Conservation (phyloP, 768 basidiomycete genomes). For the Mycena latifolia region DNA sequence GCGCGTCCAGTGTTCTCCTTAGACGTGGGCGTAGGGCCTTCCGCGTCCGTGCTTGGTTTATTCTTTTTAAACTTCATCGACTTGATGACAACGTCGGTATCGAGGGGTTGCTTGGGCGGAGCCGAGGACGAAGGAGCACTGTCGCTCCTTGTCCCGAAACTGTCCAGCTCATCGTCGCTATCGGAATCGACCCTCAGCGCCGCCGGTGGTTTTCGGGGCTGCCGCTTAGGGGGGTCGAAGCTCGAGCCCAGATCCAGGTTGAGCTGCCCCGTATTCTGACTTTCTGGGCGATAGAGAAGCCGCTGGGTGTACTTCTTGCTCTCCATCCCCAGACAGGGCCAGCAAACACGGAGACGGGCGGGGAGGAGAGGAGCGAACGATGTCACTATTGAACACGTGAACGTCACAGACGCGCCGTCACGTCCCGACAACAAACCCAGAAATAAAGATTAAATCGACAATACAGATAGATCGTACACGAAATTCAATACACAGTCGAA, state of each 20-base stretch:
- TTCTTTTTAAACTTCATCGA: slow-evolving; percentile 21
- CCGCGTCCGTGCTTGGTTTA: slow-evolving; percentile 1
- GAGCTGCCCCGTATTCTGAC: slow-evolving; percentile 6
- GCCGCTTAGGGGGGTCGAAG: background rate
- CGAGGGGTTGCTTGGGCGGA: background rate
- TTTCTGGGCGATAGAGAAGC: background rate
- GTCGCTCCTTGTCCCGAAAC: background rate
- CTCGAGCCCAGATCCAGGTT: slow-evolving; percentile 13
- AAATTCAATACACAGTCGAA: slow-evolving; percentile 72
- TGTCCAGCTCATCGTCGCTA: slow-evolving; percentile 25
- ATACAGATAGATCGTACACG: background rate
- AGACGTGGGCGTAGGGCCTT: slow-evolving; percentile 12
- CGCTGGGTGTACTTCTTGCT: background rate
- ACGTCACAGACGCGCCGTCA: too few species aligned
- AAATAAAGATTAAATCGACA: background rate
- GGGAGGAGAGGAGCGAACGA: background rate
- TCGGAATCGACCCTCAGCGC: background rate
- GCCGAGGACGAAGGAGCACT: background rate
- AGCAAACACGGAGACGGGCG: background rate
- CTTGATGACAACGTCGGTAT: slow-evolving; percentile 22
- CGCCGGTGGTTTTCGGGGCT: background rate
- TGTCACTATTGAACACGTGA: background rate
- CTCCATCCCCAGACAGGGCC: background rate
- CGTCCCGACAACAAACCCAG: too few species aligned
- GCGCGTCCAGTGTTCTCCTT: slow-evolving; percentile 31